These are phyloP conservation scores for Rusavskia elegans DNA, from an alignment of 495 filamentous ascomycete genomes.

Conservation along the genomic window DNA sequence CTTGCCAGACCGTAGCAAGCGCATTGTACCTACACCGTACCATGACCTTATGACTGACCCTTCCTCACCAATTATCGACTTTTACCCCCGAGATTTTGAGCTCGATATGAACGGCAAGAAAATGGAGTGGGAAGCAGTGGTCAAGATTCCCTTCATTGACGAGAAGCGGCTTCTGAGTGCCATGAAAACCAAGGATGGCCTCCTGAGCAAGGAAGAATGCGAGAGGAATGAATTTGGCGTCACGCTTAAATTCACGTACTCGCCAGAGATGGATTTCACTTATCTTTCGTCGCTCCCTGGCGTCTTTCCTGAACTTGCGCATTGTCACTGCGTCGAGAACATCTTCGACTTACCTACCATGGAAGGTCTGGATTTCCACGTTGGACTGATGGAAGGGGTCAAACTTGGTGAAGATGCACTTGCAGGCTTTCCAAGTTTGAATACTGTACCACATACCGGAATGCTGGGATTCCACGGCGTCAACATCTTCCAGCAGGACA, in stretches of 20 bases:
- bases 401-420: constrained; percentile 65
- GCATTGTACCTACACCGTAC: constrained; percentile 79
- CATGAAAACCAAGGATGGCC: constrained; percentile 67
- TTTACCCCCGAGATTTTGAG: constrained; percentile 95
- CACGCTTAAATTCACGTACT: constrained; percentile 81
- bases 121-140: constrained; percentile 99
- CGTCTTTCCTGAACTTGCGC: constrained; percentile 75
- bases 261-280: constrained; percentile 52
- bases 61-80: constrained; percentile 92
- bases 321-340: constrained; percentile 86
- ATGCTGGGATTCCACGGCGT: constrained; percentile 79
- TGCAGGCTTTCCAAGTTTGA: constrained; percentile 84
- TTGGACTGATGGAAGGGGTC: constrained; percentile 76
- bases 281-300: constrained; percentile 80
- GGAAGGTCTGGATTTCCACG: constrained; percentile 74
- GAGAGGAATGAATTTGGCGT: constrained; percentile 81
- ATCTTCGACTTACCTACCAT: constrained; percentile 86
- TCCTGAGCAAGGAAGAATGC: constrained; percentile 61
- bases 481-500: constrained; percentile 93
- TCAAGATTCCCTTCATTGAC: constrained; percentile 98
- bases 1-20: constrained; percentile 89
- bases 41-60: constrained; percentile 81
- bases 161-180: constrained; percentile 69
- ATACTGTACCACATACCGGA: constrained; percentile 65
- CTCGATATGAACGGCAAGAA: constrained; percentile 99